phyloP scores from a whole-genome alignment of 2,329 filamentous ascomycete species.

The Coniochaeta hoffmannii region DNA sequence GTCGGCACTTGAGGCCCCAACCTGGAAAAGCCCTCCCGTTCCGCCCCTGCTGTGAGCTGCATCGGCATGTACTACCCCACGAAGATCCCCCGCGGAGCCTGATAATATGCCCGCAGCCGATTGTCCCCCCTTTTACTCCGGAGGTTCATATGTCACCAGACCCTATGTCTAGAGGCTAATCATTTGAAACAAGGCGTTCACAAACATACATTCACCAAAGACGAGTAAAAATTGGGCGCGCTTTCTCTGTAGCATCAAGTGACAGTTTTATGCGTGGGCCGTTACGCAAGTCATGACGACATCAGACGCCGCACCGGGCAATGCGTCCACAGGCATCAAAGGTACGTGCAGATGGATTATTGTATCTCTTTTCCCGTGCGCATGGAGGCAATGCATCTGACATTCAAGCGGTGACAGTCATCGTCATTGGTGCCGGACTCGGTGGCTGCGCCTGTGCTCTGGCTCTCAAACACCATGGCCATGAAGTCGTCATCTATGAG shows the following conservation, averaged over 20 bases:
- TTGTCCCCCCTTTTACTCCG: neutral
- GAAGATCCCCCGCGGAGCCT: neutral
- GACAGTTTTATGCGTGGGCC: no score
- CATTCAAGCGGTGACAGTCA: constrained; percentile 22
- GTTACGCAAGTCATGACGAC: neutral
- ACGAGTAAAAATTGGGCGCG: no score
- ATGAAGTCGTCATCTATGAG: constrained; percentile 34
- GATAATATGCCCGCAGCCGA: neutral
- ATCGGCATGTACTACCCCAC: no score
- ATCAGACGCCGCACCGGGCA: neutral
- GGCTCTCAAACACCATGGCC: constrained; percentile 37
- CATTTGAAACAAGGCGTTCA: no score
- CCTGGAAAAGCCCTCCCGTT: neutral
- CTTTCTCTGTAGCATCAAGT: no score
- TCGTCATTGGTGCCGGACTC: constrained; percentile 41
- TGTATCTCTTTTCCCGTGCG: no score
- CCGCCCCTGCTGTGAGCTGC: neutral
- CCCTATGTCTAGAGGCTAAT: no score
- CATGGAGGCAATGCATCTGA: neutral
- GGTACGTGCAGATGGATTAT: no score
- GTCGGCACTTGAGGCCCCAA: neutral
- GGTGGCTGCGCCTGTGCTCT: constrained; percentile 41
- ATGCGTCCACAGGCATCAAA: neutral
- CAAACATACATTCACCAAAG: no score
- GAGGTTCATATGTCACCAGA: no score